These are phyloP conservation scores for Endothia cerciana DNA, from an alignment of 2,329 filamentous ascomycete genomes.

Conservation along the genomic window DNA sequence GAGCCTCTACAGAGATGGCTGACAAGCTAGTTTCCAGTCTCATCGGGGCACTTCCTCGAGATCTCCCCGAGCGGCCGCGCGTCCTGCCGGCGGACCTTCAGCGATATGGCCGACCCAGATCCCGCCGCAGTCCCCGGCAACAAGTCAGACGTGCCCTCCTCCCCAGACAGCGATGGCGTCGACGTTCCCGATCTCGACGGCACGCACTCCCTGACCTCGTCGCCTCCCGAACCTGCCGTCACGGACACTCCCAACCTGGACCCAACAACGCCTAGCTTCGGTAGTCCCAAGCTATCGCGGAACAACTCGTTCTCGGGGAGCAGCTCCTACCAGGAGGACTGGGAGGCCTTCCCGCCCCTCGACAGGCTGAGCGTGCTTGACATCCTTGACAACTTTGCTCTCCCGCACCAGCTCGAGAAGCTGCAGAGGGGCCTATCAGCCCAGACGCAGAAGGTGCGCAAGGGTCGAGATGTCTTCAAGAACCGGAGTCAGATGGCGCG, in stretches of 20 bases:
- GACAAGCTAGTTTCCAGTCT: constrained; percentile 47
- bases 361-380: constrained; percentile 92
- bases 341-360: constrained; percentile 83
- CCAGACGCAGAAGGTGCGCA: constrained; percentile 83
- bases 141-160: constrained; percentile 43
- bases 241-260: constrained; percentile 57
- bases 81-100: constrained; percentile 41
- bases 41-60: constrained; percentile 44
- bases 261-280: constrained; percentile 43
- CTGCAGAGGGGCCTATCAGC: constrained; percentile 80
- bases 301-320: constrained; percentile 82
- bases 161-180: constrained; percentile 46
- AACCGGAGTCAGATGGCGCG: constrained; percentile 77
- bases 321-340: constrained; percentile 86
- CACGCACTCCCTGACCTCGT: constrained; percentile 46
- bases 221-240: constrained; percentile 48
- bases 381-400: constrained; percentile 88
- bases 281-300: constrained; percentile 68
- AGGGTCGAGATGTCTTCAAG: constrained; percentile 80
- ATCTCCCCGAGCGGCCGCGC: constrained; percentile 44
- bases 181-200: constrained; percentile 45
- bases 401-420: constrained; percentile 89
- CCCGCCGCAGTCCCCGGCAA: constrained; percentile 42
- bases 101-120: constrained; percentile 49
- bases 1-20: constrained; percentile 40